Percentiles rank a stretch among this genome's conserved stretches.
Conservation (phyloP, 2,329 filamentous ascomycete species). For the Trichophyton mentagrophytes region DNA sequence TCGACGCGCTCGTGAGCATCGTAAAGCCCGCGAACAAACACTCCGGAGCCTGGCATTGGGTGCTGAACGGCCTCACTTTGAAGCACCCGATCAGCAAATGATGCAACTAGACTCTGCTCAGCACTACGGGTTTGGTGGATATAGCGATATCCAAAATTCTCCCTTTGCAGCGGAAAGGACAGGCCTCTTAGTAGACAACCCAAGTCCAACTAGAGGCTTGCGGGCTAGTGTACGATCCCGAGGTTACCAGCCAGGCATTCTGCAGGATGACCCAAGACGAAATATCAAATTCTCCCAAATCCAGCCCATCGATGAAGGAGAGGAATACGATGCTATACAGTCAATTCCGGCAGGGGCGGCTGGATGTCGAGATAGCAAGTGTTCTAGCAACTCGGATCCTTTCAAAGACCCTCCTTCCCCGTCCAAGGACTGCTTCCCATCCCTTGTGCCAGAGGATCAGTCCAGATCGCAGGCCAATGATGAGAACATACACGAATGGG, state of each 20-base stretch:
- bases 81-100: background rate
- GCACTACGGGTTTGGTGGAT: background rate
- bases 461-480: background rate
- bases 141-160: background rate
- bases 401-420: conserved; percentile 12
- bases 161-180: conserved; percentile 28
- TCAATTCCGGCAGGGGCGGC: conserved; percentile 10
- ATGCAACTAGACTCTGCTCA: background rate
- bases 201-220: conserved; percentile 28
- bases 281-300: conserved; percentile 43
- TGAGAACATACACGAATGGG: background rate
- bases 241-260: conserved; percentile 29
- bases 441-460: conserved; percentile 1
- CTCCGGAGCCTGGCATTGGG: conserved; percentile 41
- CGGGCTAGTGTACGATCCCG: conserved; percentile 29
- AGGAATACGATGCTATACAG: conserved; percentile 42
- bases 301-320: conserved; percentile 50
- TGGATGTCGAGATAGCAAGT: conserved; percentile 11
- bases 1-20: conserved; percentile 24
- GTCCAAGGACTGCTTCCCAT: conserved; percentile 8
- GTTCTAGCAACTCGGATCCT: conserved; percentile 9
- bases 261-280: conserved; percentile 38
- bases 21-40: conserved; percentile 40
- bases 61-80: conserved; percentile 37
- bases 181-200: conserved; percentile 30